Base-by-base conservation (phyloP, 805 yeast species). In the Yamadazyma tumulicola region DNA sequence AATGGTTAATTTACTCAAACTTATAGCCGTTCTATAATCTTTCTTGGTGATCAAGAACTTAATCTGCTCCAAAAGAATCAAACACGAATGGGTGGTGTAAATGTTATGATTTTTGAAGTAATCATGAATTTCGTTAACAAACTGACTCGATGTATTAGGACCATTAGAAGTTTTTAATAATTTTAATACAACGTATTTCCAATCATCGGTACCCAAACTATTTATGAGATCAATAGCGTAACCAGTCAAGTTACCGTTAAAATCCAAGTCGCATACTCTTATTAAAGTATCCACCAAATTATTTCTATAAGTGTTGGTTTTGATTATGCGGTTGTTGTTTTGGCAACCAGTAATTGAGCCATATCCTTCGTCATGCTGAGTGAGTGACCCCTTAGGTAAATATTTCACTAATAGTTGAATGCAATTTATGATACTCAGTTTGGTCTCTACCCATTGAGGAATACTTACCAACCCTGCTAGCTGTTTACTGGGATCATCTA, bases 61-160 rank as follows among this genome's bases (percentile, higher is more conserved):
- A 1, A 83, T 77, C 56, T 86, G 95, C 44, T 74, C 73, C 10
- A 72, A 61, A 19, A 83, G 58, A 41, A 82, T 57, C 36, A 74
- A 60, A 0, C 83, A 80, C 46, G 76, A 75, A 28, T 82, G 74
- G 2, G 85, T 54, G 4, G 54, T 37, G 31, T 30, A 48, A 4
- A 44, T 20, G 8, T 37, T 32, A 14, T 35, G 32, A 8, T 19
- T 4, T 5, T 24, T 11, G 12, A 54, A 36, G 27, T 48, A 52
- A 8, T 29, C 21, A 34, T 56, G 59, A 11, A 59, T 46, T 8
- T 49, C 34, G 13, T 40, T 39, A n/a, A 61, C 35, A 33, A 48
- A 61, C 7, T 43, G 39, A 16, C 47, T 39, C 17, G 53, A 56
- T 18, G 42, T 47, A 32, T 54, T 57, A 19, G 37, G 29, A 3